These are phyloP conservation scores for Tagetes patula DNA, from an alignment of 129 eudicot species.

Conservation along the genomic window DNA sequence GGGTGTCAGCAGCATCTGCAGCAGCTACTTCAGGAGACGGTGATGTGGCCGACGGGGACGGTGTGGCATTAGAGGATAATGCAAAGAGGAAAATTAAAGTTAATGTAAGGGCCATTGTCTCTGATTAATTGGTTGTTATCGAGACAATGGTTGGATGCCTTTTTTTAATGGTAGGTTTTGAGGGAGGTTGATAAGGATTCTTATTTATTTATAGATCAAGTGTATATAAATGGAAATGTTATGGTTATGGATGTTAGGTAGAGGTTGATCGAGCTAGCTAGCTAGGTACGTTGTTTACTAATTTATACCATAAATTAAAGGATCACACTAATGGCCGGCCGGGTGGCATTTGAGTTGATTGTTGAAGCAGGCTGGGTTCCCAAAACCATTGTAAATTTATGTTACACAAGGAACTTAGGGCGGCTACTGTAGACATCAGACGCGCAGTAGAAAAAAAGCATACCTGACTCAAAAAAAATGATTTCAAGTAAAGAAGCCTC, in stretches of 20 bases:
- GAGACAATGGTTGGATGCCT: conserved; percentile 21
- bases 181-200: conserved; percentile 7
- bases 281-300: too few relatives aligned
- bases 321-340: too few relatives aligned
- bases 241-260: conserved; percentile 31
- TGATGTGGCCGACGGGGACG: not conserved
- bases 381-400: too few relatives aligned
- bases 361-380: too few relatives aligned
- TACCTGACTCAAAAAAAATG: too few relatives aligned
- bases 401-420: too few relatives aligned
- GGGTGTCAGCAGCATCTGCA: not conserved
- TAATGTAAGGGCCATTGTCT: conserved; percentile 34
- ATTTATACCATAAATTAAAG: not conserved
- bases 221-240: conserved; percentile 25
- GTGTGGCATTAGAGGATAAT: not conserved
- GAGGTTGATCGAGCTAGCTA: not conserved
- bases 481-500: too few relatives aligned
- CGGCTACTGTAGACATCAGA: too few relatives aligned
- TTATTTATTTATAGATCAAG: conserved; percentile 23
- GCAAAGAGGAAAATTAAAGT: conserved; percentile 19
- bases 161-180: not conserved
- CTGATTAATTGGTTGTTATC: not conserved
- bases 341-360: too few relatives aligned
- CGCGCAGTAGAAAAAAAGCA: too few relatives aligned
- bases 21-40: not conserved